phyloP scores from a whole-genome alignment of 176 grass and related monocot genomes.

The Metroxylon sagu region DNA sequence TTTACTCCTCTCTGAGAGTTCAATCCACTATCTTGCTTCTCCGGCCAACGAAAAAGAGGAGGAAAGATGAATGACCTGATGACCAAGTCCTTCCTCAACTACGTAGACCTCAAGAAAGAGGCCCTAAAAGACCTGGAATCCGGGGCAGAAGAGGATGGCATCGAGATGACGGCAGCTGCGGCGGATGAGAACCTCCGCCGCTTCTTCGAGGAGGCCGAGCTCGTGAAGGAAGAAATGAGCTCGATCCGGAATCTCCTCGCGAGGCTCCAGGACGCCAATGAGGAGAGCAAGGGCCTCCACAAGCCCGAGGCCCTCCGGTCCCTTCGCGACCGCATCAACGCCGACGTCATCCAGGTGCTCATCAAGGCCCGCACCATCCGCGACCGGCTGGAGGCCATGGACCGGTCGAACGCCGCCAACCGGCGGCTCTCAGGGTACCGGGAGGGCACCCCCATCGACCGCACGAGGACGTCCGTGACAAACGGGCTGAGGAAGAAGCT shows the following conservation, averaged over 20 bases:
- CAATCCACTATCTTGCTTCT: too few species aligned
- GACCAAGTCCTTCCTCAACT: constrained; percentile 99
- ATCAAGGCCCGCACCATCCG: constrained; percentile 53
- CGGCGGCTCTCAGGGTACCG: constrained; percentile 55
- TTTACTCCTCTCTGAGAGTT: too few species aligned
- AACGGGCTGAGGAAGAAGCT: constrained; percentile 77
- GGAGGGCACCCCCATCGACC: constrained; percentile 83
- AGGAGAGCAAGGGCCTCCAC: constrained; percentile 79
- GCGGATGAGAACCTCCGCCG: constrained; percentile 55
- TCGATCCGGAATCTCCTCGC: constrained; percentile 65
- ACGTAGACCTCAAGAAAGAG: constrained; percentile 96
- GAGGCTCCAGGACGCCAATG: constrained; percentile 64
- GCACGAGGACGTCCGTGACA: constrained; percentile 77
- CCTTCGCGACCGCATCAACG: constrained; percentile 63
- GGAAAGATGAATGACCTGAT: constrained; percentile 84
- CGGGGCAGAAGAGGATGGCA: constrained; percentile 13
- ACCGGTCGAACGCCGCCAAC: constrained; percentile 60
- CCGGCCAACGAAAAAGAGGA: too few species aligned
- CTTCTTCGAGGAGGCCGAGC: constrained; percentile 78
- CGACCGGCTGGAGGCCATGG: constrained; percentile 63
- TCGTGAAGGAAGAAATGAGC: constrained; percentile 78
- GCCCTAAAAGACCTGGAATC: constrained; percentile 84
- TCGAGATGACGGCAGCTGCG: constrained; percentile 33
- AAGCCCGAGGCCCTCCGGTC: constrained; percentile 65
- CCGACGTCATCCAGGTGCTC: constrained; percentile 61